A percentile compares a stretch with the other conserved stretches of the same genome.
Evolutionary conservation across 371 early-diverging fungal genomes (phyloP).

Genomic region (Mucor racemosus): DNA sequence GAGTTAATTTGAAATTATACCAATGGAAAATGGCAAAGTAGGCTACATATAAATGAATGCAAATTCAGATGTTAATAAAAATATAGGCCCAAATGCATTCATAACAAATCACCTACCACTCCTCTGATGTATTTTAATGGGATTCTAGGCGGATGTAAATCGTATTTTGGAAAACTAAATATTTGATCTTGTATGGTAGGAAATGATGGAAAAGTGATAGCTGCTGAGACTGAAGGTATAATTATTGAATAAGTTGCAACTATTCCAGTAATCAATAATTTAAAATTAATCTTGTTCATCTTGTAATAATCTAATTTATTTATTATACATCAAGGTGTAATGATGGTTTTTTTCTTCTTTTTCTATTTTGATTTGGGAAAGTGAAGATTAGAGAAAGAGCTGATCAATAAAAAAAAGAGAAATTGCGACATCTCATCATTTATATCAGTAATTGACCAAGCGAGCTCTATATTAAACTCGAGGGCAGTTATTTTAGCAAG

Average conservation of each 20-base stretch:
- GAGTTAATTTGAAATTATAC: neutral
- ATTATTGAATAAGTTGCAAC: neutral
- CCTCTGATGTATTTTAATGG: slow-evolving; percentile 6
- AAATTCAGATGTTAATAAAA: neutral
- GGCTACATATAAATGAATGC: slow-evolving; percentile 2
- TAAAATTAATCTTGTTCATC: neutral
- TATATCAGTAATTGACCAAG: neutral
- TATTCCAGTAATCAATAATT: neutral
- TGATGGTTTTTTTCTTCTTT: neutral
- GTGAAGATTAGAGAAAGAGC: neutral
- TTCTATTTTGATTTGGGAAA: neutral
- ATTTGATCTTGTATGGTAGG: slow-evolving; percentile 20
- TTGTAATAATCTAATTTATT: neutral
- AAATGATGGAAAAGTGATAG: slow-evolving; percentile 7
- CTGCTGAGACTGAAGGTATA: neutral
- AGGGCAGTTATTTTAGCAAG: neutral
- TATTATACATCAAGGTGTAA: neutral
- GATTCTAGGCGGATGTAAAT: slow-evolving; percentile 10
- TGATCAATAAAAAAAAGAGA: neutral
- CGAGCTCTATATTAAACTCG: neutral
- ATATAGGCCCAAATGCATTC: neutral
- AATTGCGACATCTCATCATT: too few species aligned
- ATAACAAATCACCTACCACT: slow-evolving; percentile 7
- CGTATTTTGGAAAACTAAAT: slow-evolving; percentile 8
- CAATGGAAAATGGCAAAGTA: slow-evolving; percentile 13